A percentile compares a stretch with the other conserved stretches of the same genome.
phyloP scores from a whole-genome alignment of 208 protist genomes.

The Acanthamoeba sp. region DNA sequence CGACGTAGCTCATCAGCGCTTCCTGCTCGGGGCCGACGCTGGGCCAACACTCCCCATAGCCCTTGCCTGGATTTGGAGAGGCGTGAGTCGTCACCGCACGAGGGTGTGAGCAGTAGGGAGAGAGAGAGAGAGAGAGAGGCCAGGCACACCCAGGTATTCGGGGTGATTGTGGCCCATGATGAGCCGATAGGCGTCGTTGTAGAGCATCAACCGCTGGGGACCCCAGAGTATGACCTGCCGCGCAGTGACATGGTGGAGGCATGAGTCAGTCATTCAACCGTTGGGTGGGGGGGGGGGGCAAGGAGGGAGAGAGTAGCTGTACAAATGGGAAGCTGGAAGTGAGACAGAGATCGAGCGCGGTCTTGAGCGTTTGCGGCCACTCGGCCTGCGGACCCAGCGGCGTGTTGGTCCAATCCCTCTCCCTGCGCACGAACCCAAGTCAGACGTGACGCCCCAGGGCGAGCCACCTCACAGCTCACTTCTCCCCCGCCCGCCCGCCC shows the following conservation, averaged over 20 bases:
- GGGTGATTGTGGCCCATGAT: slow-evolving; percentile 58
- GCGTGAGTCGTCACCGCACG: too few relatives aligned
- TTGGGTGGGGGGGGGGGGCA: not conserved
- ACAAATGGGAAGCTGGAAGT: slow-evolving; percentile 20
- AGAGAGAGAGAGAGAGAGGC: too few relatives aligned
- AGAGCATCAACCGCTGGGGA: slow-evolving; percentile 12
- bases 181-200: slow-evolving; percentile 21
- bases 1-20: not conserved
- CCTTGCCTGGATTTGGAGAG: not conserved
- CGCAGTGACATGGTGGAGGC: not conserved
- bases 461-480: too few relatives aligned
- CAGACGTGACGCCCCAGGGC: too few relatives aligned
- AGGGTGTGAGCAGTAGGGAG: too few relatives aligned
- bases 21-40: not conserved
- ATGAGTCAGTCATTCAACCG: not conserved
- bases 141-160: not conserved
- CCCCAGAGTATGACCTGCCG: slow-evolving; percentile 56
- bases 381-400: slow-evolving; percentile 35
- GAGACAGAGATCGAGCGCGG: slow-evolving; percentile 14
- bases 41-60: not conserved
- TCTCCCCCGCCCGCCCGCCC: too few relatives aligned
- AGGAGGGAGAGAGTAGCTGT: not conserved
- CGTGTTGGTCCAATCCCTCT: slow-evolving; percentile 45
- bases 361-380: not conserved
- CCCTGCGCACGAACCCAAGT: too few relatives aligned